phyloP scores from a whole-genome alignment of 164 flowering plant genomes.

The Litsea cubeba region DNA sequence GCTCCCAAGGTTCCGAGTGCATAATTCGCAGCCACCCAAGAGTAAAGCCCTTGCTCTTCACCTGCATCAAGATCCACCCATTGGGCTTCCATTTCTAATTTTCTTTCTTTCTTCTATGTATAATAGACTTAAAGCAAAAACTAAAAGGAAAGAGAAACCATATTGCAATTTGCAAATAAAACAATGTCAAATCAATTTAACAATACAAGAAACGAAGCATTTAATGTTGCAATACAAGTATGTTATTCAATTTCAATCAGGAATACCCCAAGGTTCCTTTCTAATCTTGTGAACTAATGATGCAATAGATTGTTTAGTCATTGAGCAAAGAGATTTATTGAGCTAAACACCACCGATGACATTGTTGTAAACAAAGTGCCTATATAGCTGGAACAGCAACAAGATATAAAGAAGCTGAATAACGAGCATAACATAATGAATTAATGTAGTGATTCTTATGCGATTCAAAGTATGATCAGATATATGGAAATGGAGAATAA shows the following conservation, averaged over 20 bases:
- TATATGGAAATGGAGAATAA: not conserved
- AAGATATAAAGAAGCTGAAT: not conserved
- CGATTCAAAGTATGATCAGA: not conserved
- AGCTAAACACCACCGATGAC: not conserved
- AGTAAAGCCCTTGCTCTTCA: constrained; percentile 41
- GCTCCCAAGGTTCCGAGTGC: constrained; percentile 51
- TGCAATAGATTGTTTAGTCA: too few species aligned
- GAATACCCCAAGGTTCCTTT: not conserved
- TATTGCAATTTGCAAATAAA: not conserved
- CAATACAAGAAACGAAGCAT: not conserved
- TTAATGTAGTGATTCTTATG: not conserved
- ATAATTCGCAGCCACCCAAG: constrained; percentile 61
- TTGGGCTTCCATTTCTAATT: not conserved
- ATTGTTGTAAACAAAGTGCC: not conserved
- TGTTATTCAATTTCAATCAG: not conserved
- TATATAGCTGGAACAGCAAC: not conserved
- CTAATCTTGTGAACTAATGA: not conserved
- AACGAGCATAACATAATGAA: not conserved
- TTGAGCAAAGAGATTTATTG: not conserved
- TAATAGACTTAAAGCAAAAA: too few species aligned
- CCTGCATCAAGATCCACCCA: constrained; percentile 26
- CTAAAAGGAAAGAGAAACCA: not conserved
- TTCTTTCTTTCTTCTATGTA: too few species aligned
- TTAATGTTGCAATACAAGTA: not conserved
- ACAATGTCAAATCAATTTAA: not conserved